These are phyloP conservation scores for Jatropha podagrica DNA, from an alignment of 441 rosid genomes.

Conservation along the genomic window DNA sequence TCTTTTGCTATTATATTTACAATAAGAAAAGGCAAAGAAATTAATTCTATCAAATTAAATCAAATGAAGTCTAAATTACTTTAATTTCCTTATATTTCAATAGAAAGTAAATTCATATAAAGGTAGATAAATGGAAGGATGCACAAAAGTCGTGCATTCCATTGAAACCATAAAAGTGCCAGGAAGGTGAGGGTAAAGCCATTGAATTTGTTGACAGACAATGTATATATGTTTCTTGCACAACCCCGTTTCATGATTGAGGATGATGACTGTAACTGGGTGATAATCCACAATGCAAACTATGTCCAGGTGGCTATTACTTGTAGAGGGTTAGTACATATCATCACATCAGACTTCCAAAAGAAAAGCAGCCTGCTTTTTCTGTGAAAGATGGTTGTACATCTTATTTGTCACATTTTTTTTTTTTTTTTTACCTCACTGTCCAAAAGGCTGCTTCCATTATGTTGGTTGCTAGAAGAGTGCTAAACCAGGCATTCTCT, in stretches of 20 bases:
- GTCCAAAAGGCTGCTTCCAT: constrained; percentile 35
- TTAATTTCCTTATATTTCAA: neutral
- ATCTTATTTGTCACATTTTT: constrained; percentile 18
- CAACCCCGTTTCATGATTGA: neutral
- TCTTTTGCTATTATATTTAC: neutral
- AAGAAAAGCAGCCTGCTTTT: constrained; percentile 25
- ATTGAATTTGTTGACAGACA: neutral
- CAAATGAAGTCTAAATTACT: neutral
- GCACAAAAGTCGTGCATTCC: neutral
- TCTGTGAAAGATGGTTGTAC: constrained; percentile 23
- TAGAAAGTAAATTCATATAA: neutral
- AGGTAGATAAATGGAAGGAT: neutral
- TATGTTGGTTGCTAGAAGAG: constrained; percentile 24
- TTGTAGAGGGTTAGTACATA: neutral
- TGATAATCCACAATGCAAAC: constrained; percentile 1
- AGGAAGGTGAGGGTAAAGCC: constrained; percentile 8
- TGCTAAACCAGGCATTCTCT: constrained; percentile 18
- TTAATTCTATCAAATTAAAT: neutral
- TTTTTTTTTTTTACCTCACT: constrained; percentile 14
- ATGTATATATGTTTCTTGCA: neutral
- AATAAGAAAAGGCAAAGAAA: no score
- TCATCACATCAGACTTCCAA: constrained; percentile 10
- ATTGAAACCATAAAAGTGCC: neutral
- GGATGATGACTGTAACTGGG: constrained; percentile 8
- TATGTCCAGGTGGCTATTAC: neutral